These are phyloP conservation scores for Pyrenophora seminiperda DNA, from an alignment of 2,329 filamentous ascomycete species.

Conservation along the genomic window DNA sequence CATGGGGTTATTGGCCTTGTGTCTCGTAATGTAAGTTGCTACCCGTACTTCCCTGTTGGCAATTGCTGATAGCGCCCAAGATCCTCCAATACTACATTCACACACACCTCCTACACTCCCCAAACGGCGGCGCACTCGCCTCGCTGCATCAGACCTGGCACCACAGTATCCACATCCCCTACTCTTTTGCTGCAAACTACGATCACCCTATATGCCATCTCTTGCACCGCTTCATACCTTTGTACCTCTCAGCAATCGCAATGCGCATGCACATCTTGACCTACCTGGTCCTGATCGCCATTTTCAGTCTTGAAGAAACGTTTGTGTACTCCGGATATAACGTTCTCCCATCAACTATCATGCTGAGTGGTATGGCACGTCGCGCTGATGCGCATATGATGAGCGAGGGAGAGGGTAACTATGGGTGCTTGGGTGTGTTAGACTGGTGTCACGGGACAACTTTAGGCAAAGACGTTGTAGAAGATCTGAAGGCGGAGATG, in stretches of 20 bases:
- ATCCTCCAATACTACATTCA: conserved; percentile 75
- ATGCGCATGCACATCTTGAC: conserved; percentile 74
- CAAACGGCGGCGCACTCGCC: conserved; percentile 35
- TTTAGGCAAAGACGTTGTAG: conserved; percentile 61
- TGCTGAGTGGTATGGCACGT: conserved; percentile 62
- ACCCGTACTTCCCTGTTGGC: conserved; percentile 6
- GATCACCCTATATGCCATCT: conserved; percentile 71
- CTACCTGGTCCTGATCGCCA: conserved; percentile 66
- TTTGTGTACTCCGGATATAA: conserved; percentile 71
- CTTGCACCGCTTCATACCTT: conserved; percentile 66
- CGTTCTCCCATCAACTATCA: conserved; percentile 62
- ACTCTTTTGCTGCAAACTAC: conserved; percentile 66
- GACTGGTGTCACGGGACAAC: conserved; percentile 46
- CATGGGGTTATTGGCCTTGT: conserved; percentile 60
- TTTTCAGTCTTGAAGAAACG: conserved; percentile 70
- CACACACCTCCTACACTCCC: conserved; percentile 69
- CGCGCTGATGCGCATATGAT: conserved; percentile 65
- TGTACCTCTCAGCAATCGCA: conserved; percentile 68
- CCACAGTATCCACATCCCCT: conserved; percentile 63
- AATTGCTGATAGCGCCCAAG: conserved; percentile 42
- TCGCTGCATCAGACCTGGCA: conserved; percentile 60
- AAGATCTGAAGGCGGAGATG: conserved; percentile 61
- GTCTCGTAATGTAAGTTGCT: conserved; percentile 59
- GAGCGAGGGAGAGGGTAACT: conserved; percentile 63
- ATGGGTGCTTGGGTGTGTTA: conserved; percentile 65